Base-by-base conservation (phyloP, 176 grass and related monocot genomes). In the Oryza glaberrima region DNA sequence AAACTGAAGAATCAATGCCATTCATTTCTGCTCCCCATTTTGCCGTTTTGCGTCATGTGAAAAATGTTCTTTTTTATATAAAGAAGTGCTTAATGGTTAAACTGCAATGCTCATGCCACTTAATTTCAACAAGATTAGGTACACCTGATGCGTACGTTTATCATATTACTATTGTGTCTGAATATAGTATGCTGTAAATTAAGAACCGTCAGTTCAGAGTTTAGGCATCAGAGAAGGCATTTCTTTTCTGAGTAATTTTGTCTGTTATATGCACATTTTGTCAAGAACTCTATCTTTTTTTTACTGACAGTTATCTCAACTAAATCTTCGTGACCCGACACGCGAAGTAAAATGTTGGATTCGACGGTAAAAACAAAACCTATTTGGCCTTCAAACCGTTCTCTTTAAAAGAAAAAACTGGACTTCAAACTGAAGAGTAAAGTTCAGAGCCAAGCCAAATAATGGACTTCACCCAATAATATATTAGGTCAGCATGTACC, bases 81-180 rank as follows among this genome's bases (percentile, higher is more conserved):
- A n/a, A 58, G 6, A 58, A 58, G 7, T 58, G 19, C 11, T 23
- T 44, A 61, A 19, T 72, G 12, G 35, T 44, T 72, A 60, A 61
- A 25, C 35, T 43, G 68, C 67, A 63, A 10, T 63, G 41, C 0
- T 20, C 47, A 41, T 12, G 12, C n/a, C 49, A 25, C 48, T 58
- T 63, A 63, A 22, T 23, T 58, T 75, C 10, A 45, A 43, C 60
- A 68, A 22, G 34, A 87, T 81, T 76, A 43, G 78, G 46, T 81
- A 44, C 32, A 52, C 35, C 60, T 81, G 77, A 54, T 17, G 47
- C 58, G n/a, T 63, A 23, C 58, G 11, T 63, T 23, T 63, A 63
- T 63, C 58, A 4, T 23, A 63, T 63, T 63, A 63, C 23, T 23
- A 23, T 63, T 23, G 9, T 63, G 20, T 11, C 19, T 63, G 58